These are phyloP conservation scores for Ambrosiella beaveri DNA, from an alignment of 2,329 filamentous ascomycete species.

Conservation along the genomic window DNA sequence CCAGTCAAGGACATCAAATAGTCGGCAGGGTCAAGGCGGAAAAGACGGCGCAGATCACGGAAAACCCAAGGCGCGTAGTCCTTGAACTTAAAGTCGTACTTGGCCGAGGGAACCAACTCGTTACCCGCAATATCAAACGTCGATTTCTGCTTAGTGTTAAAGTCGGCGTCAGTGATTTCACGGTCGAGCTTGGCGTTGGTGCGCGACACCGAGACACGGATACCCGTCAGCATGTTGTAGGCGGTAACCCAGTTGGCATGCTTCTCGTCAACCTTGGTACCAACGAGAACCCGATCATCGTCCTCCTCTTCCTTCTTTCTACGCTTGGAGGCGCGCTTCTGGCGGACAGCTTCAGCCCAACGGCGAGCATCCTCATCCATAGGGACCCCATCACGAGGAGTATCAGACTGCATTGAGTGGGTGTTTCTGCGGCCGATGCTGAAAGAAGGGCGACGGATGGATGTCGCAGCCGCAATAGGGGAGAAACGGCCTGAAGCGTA, in stretches of 20 bases:
- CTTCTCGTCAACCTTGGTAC: constrained; percentile 92
- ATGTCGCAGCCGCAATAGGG: constrained; percentile 32
- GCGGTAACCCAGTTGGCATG: constrained; percentile 96
- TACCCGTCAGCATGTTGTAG: constrained; percentile 99
- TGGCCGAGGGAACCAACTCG: constrained; percentile 89
- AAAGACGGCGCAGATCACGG: constrained; percentile 70
- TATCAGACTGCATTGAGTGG: constrained; percentile 69
- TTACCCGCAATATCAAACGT: constrained; percentile 86
- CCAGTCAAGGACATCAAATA: constrained; percentile 96
- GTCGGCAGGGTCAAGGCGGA: constrained; percentile 86
- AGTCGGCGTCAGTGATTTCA: constrained; percentile 77
- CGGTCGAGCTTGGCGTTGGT: constrained; percentile 95
- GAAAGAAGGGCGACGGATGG: constrained; percentile 62
- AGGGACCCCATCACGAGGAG: constrained; percentile 63
- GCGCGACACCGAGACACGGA: constrained; percentile 87
- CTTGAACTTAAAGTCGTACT: constrained; percentile 99
- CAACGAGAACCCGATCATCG: constrained; percentile 85
- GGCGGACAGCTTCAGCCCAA: constrained; percentile 84
- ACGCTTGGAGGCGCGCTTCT: constrained; percentile 78
- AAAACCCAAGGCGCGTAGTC: constrained; percentile 99
- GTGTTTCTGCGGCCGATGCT: constrained; percentile 66
- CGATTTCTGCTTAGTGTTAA: constrained; percentile 88
- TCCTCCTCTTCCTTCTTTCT: constrained; percentile 72
- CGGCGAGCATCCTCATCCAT: constrained; percentile 80
- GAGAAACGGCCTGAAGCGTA: constrained; percentile 70